Conservation (phyloP, 2,329 filamentous ascomycete species). For the Phialophora verrucosa region DNA sequence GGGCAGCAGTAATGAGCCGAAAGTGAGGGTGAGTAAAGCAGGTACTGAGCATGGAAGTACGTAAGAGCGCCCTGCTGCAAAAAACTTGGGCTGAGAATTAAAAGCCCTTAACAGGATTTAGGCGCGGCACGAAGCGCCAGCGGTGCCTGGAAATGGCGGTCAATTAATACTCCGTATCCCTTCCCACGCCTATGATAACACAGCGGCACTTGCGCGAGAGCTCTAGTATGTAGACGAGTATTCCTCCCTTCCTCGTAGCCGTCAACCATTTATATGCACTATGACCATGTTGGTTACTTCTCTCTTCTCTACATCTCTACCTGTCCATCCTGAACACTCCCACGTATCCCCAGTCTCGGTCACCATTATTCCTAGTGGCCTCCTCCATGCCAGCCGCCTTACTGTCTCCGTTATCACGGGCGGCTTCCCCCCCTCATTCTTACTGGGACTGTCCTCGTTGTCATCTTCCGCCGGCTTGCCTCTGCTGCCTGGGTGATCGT, state of each 20-base stretch:
- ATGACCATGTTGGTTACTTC: background rate
- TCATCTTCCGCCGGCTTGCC: background rate
- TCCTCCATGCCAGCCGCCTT: background rate
- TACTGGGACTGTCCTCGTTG: background rate
- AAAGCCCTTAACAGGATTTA: background rate
- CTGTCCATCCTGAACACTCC: slow-evolving; percentile 4
- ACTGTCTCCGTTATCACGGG: background rate
- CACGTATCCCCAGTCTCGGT: background rate
- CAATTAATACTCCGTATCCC: background rate
- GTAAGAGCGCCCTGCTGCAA: too few species aligned
- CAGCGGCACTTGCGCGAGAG: too few species aligned
- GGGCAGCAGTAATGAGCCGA: background rate
- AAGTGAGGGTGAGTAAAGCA: background rate
- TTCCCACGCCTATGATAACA: background rate
- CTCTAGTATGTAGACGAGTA: too few species aligned
- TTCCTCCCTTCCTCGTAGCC: too few species aligned
- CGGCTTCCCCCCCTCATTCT: background rate
- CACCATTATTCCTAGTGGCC: background rate
- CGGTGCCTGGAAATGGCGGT: background rate
- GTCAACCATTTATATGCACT: too few species aligned
- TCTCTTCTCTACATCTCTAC: background rate
- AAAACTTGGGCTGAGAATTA: background rate
- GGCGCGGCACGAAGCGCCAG: background rate
- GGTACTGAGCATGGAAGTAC: too few species aligned
- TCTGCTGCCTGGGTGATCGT: background rate